Conservation (phyloP, 2,329 filamentous ascomycete species). For the Pestalotiopsis sp. region DNA sequence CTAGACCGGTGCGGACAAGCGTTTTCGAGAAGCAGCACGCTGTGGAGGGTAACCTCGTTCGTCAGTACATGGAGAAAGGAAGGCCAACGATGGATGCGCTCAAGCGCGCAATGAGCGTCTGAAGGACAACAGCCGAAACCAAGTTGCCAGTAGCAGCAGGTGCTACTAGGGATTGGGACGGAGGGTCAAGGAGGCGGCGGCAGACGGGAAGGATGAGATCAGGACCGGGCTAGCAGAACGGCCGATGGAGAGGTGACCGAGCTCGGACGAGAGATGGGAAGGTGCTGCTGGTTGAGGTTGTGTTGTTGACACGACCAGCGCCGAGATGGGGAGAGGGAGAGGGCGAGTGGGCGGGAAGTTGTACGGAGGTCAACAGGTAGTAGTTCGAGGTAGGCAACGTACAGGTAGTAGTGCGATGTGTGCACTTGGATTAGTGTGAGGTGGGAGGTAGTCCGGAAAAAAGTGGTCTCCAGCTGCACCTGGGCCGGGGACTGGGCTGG, state of each 20-base stretch:
- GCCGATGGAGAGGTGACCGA: not conserved
- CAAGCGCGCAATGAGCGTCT: slow-evolving; percentile 21
- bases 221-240: not conserved
- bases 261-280: slow-evolving; percentile 3
- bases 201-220: slow-evolving; percentile 20
- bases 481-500: not conserved
- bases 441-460: slow-evolving; percentile 5
- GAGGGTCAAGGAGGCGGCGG: slow-evolving; percentile 20
- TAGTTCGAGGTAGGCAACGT: not conserved
- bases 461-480: slow-evolving; percentile 5
- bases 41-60: slow-evolving; percentile 16
- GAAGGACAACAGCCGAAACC: slow-evolving; percentile 20
- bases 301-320: slow-evolving; percentile 13
- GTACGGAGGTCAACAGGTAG: not conserved
- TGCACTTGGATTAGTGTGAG: slow-evolving; percentile 1
- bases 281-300: not conserved
- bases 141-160: slow-evolving; percentile 31
- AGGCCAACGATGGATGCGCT: slow-evolving; percentile 16
- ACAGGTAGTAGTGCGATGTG: not conserved
- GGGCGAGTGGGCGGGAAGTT: not conserved
- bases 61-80: slow-evolving; percentile 25
- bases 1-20: not conserved
- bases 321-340: not conserved
- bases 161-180: slow-evolving; percentile 27
- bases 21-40: slow-evolving; percentile 22